A percentile compares a stretch with the other conserved stretches of the same genome.
Evolutionary conservation across 805 yeast genomes (phyloP).

Genomic region (Saccharomycopsis sp.): DNA sequence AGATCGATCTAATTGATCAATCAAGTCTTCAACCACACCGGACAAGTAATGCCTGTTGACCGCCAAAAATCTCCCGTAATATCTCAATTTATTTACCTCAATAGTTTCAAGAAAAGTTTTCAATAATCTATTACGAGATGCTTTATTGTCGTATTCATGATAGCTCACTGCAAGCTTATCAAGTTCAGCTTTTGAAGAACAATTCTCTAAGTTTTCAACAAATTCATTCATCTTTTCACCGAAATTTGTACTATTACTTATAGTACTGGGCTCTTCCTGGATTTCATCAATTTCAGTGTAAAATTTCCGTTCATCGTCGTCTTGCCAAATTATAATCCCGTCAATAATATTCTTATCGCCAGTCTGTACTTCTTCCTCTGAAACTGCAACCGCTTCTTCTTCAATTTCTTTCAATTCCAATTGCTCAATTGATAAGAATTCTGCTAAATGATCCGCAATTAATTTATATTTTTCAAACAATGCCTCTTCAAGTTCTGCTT

Average conservation of each 20-base stretch:
- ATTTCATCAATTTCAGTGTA: constrained; percentile 47
- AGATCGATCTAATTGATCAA: constrained; percentile 49
- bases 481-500: constrained; percentile 29
- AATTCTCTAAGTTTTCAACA: constrained; percentile 36
- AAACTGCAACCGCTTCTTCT: constrained; percentile 25
- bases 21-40: constrained; percentile 45
- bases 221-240: constrained; percentile 34
- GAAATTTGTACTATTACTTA: constrained; percentile 12
- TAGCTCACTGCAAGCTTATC: constrained; percentile 42
- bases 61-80: constrained; percentile 65
- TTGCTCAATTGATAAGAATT: constrained; percentile 27
- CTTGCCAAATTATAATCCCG: constrained; percentile 12
- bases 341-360: constrained; percentile 25
- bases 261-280: constrained; percentile 5
- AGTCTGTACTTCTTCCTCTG: constrained; percentile 26
- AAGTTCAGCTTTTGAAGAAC: constrained; percentile 40
- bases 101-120: constrained; percentile 46
- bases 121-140: constrained; percentile 55
- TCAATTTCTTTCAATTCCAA: constrained; percentile 27
- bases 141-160: constrained; percentile 59
- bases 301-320: constrained; percentile 53
- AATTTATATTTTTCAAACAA: constrained; percentile 38
- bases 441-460: constrained; percentile 38
- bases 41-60: constrained; percentile 43
- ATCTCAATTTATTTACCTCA: constrained; percentile 39